These are phyloP conservation scores for Maudiozyma bulderi DNA, from an alignment of 805 yeast species.

Conservation along the genomic window DNA sequence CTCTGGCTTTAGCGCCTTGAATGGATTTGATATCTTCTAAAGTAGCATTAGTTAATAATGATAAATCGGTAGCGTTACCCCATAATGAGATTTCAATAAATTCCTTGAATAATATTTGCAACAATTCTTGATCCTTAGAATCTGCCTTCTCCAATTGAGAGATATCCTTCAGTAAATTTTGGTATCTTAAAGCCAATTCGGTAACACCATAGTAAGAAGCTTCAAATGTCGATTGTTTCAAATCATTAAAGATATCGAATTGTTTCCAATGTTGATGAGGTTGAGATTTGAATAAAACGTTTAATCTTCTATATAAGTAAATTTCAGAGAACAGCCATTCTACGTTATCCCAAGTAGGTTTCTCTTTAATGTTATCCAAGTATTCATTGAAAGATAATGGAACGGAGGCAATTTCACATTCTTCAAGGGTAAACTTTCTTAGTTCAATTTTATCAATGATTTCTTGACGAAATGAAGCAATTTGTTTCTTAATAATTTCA, in stretches of 20 bases:
- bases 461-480: constrained; percentile 37
- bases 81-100: constrained; percentile 82
- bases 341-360: constrained; percentile 63
- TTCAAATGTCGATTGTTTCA: constrained; percentile 66
- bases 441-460: constrained; percentile 36
- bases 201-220: constrained; percentile 69
- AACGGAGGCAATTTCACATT: constrained; percentile 31
- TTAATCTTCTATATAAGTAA: constrained; percentile 62
- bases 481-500: constrained; percentile 31
- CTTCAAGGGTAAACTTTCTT: constrained; percentile 36
- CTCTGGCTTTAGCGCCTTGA: constrained; percentile 84
- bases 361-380: constrained; percentile 23
- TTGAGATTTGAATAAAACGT: constrained; percentile 34
- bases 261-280: constrained; percentile 27
- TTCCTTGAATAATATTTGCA: constrained; percentile 62
- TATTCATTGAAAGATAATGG: constrained; percentile 51
- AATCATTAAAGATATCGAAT: constrained; percentile 64
- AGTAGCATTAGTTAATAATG: constrained; percentile 79
- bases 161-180: constrained; percentile 31
- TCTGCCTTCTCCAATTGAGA: neutral
- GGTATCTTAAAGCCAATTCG: constrained; percentile 65
- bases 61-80: constrained; percentile 97
- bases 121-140: constrained; percentile 31
- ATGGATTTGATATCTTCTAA: constrained; percentile 81
- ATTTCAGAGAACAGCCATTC: constrained; percentile 92